Evolutionary conservation across 1,139 yeast species (phyloP).

Genomic region (Kurtzmaniella quercitrusa): DNA sequence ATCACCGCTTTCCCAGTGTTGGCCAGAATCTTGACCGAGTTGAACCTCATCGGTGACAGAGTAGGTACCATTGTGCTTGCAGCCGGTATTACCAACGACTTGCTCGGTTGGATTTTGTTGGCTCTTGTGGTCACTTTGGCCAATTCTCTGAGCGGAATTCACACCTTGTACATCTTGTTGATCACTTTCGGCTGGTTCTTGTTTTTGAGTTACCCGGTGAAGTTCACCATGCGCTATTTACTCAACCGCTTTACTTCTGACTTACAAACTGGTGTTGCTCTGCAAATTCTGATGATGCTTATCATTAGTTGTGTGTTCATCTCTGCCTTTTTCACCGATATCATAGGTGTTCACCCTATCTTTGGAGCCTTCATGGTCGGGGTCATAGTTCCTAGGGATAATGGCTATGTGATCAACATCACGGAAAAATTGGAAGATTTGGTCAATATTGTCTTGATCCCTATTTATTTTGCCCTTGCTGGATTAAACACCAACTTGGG

Average conservation of each 20-base stretch:
- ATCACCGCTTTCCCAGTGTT: slow-evolving; percentile 83
- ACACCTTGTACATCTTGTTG: slow-evolving; percentile 63
- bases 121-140: slow-evolving; percentile 75
- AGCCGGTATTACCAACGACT: slow-evolving; percentile 77
- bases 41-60: slow-evolving; percentile 63
- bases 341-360: slow-evolving; percentile 77
- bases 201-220: slow-evolving; percentile 52
- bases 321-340: slow-evolving; percentile 74
- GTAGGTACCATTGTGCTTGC: slow-evolving; percentile 78
- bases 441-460: slow-evolving; percentile 64
- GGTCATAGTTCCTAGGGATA: slow-evolving; percentile 71
- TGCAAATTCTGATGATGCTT: slow-evolving; percentile 56
- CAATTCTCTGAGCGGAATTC: slow-evolving; percentile 62
- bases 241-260: slow-evolving; percentile 44
- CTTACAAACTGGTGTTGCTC: slow-evolving; percentile 54
- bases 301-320: slow-evolving; percentile 53
- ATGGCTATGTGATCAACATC: slow-evolving; percentile 62
- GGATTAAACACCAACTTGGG: slow-evolving; percentile 70
- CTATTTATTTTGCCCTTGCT: slow-evolving; percentile 74
- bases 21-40: slow-evolving; percentile 71
- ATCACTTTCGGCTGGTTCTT: slow-evolving; percentile 66
- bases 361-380: slow-evolving; percentile 83
- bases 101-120: slow-evolving; percentile 76
- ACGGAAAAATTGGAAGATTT: slow-evolving; percentile 75
- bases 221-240: slow-evolving; percentile 41